Conservation (phyloP, 371 early-diverging fungal species). For the Zancudomyces culisetae region DNA sequence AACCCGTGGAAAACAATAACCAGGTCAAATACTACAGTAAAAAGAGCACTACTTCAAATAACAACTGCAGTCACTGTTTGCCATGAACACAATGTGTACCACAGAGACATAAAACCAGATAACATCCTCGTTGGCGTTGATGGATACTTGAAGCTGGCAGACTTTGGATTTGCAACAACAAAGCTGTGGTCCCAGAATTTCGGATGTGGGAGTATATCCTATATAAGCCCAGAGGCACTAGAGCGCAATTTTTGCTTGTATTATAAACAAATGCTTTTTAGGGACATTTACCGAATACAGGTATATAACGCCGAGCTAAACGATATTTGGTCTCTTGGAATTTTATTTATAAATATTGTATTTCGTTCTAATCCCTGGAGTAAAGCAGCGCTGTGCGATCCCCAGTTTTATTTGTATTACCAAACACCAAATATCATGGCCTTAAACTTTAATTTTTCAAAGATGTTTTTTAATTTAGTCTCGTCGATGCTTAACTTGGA, state of each 20-base stretch:
- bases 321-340: conserved; percentile 71
- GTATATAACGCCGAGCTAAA: conserved; percentile 61
- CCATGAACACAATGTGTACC: conserved; percentile 29
- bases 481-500: conserved; percentile 63
- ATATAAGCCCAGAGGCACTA: conserved; percentile 82
- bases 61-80: conserved; percentile 29
- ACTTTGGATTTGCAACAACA: conserved; percentile 83
- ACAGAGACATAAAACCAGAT: conserved; percentile 31
- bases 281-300: conserved; percentile 42
- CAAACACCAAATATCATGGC: conserved; percentile 34
- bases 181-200: conserved; percentile 48
- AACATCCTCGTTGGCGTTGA: conserved; percentile 27
- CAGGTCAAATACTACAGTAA: conserved; percentile 18
- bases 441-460: conserved; percentile 34
- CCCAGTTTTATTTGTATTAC: conserved; percentile 45
- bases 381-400: conserved; percentile 44
- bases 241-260: conserved; percentile 30
- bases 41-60: conserved; percentile 26
- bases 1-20: conserved; percentile 10
- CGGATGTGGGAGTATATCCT: conserved; percentile 80
- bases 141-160: conserved; percentile 58
- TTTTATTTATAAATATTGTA: conserved; percentile 55
- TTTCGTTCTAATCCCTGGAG: conserved; percentile 65
- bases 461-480: conserved; percentile 32
- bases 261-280: conserved; percentile 21